Percentiles rank a stretch among this genome's conserved stretches.
phyloP scores from a whole-genome alignment of 2,329 filamentous ascomycete genomes.

The Myotisia sp. region DNA sequence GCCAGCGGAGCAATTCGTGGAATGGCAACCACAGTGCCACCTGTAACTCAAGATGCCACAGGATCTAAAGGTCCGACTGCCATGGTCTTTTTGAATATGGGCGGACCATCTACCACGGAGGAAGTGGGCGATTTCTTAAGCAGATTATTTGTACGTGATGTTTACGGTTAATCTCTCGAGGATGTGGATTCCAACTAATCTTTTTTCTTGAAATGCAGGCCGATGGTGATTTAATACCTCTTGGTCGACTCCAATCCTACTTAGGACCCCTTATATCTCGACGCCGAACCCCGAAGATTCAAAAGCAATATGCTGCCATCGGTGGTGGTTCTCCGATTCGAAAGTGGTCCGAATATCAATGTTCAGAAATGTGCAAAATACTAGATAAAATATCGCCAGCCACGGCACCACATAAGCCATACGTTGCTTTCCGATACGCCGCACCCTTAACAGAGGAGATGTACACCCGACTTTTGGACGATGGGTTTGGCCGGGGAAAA shows the following conservation, averaged over 20 bases:
- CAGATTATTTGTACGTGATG: constrained; percentile 64
- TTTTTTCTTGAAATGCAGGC: constrained; percentile 40
- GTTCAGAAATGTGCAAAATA: constrained; percentile 90
- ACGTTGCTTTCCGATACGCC: constrained; percentile 93
- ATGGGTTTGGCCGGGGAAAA: constrained; percentile 79
- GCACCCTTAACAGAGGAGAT: constrained; percentile 87
- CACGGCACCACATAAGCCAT: constrained; percentile 91
- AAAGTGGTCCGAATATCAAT: constrained; percentile 95
- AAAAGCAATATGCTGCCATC: constrained; percentile 89
- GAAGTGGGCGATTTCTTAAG: constrained; percentile 86
- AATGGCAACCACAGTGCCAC: constrained; percentile 52
- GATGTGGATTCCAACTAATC: background rate
- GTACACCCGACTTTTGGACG: constrained; percentile 66
- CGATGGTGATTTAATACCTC: constrained; percentile 87
- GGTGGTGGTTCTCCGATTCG: constrained; percentile 95
- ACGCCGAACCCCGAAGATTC: constrained; percentile 85
- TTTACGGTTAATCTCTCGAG: background rate
- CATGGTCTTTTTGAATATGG: constrained; percentile 99
- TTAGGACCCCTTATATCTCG: constrained; percentile 75
- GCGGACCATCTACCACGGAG: constrained; percentile 72
- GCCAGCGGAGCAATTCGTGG: constrained; percentile 14
- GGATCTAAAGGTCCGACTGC: constrained; percentile 71
- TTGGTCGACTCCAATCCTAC: constrained; percentile 81
- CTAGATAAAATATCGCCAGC: constrained; percentile 81
- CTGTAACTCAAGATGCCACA: constrained; percentile 63